Conservation (phyloP, 1,284 basidiomycete genomes). For the Sphaerobolus stellatus region DNA sequence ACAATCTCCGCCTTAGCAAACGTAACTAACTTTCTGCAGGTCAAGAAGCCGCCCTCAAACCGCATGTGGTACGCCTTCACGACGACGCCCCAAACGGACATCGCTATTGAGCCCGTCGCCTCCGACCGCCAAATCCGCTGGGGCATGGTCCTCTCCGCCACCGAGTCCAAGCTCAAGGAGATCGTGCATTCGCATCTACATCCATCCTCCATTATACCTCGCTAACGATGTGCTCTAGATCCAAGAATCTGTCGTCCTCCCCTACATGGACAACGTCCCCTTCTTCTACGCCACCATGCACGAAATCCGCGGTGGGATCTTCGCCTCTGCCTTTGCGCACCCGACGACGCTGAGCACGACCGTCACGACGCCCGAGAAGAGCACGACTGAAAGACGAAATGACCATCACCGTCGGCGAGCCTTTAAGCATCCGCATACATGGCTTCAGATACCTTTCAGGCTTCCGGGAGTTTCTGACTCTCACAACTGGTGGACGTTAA, state of each 20-base stretch:
- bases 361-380: too few relatives aligned
- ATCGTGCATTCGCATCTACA: conserved; percentile 60
- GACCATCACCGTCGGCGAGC: too few relatives aligned
- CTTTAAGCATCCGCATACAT: too few relatives aligned
- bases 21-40: background rate
- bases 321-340: conserved; percentile 64
- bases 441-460: background rate
- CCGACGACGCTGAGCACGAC: too few relatives aligned
- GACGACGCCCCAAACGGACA: conserved; percentile 83
- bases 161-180: conserved; percentile 86
- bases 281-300: conserved; percentile 84
- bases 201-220: background rate
- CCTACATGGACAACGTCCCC: conserved; percentile 96
- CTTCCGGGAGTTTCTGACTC: background rate
- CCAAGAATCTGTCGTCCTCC: conserved; percentile 89
- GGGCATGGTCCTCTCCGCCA: conserved; percentile 87
- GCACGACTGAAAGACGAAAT: too few relatives aligned
- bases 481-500: background rate
- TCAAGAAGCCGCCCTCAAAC: conserved; percentile 95
- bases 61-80: conserved; percentile 99
- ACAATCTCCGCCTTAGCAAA: conserved; percentile 86
- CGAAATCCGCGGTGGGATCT: conserved; percentile 84
- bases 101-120: conserved; percentile 91
- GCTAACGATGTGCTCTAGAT: conserved; percentile 63
- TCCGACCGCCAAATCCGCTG: conserved; percentile 91